Conservation (phyloP, 345 rosid species). For the Moricandia moricandioides region DNA sequence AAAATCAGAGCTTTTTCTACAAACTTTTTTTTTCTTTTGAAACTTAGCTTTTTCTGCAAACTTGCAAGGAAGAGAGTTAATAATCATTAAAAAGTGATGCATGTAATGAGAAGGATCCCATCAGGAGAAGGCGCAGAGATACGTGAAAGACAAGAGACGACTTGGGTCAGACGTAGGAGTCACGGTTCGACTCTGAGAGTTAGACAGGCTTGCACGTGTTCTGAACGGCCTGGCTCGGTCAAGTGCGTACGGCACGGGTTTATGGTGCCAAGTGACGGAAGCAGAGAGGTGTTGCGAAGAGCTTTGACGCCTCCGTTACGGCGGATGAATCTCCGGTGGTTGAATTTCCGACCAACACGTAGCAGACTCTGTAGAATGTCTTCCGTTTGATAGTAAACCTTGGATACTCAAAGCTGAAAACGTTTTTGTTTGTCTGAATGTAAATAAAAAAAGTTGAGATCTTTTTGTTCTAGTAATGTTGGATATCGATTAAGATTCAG, state of each 20-base stretch:
- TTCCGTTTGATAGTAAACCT: constrained; percentile 26
- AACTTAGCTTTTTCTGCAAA: neutral
- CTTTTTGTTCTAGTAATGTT: neutral
- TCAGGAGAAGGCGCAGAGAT: constrained; percentile 33
- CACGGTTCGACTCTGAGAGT: constrained; percentile 27
- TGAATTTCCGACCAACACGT: constrained; percentile 49
- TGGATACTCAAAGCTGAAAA: constrained; percentile 1
- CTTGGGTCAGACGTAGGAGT: constrained; percentile 13
- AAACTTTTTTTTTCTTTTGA: too few relatives aligned
- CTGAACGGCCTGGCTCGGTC: constrained; percentile 27
- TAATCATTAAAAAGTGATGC: constrained; percentile 19
- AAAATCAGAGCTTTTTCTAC: neutral
- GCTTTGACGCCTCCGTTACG: constrained; percentile 47
- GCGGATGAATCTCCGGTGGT: constrained; percentile 49
- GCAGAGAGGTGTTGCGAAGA: constrained; percentile 45
- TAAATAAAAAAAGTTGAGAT: constrained; percentile 1
- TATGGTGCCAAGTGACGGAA: constrained; percentile 38
- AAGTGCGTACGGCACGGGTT: constrained; percentile 31
- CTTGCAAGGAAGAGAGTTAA: neutral
- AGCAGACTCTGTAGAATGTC: constrained; percentile 54
- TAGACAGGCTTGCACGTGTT: constrained; percentile 31
- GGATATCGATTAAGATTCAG: constrained; percentile 19
- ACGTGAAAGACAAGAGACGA: constrained; percentile 11
- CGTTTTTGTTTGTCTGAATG: neutral
- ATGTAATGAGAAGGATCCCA: constrained; percentile 28